Conservation (phyloP, 306 rosid species). For the Myrica gale region DNA sequence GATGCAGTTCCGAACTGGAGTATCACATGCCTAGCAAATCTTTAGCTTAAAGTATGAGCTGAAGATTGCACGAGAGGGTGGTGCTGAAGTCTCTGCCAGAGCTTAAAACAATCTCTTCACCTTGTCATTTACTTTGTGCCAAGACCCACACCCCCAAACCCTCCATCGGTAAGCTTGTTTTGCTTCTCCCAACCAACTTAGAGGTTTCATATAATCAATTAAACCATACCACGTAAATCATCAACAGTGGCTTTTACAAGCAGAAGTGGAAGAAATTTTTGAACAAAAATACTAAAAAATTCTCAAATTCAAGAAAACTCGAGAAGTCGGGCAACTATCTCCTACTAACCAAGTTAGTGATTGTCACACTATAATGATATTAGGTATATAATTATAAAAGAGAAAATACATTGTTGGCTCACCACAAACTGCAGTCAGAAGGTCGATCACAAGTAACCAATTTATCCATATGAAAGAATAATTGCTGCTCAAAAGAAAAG, state of each 20-base stretch:
- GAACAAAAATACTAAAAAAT: background rate
- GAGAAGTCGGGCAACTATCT: background rate
- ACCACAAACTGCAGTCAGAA: slow-evolving; percentile 71
- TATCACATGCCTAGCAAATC: background rate
- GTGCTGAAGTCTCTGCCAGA: slow-evolving; percentile 1
- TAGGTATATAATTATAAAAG: background rate
- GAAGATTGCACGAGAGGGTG: background rate
- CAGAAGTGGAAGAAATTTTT: slow-evolving; percentile 1
- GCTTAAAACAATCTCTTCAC: background rate
- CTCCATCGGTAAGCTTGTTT: background rate
- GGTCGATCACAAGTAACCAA: slow-evolving; percentile 69
- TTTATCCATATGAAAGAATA: slow-evolving; percentile 78
- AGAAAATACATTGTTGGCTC: slow-evolving; percentile 37
- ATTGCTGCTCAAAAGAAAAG: slow-evolving; percentile 53
- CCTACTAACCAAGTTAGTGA: background rate
- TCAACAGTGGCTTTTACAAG: background rate
- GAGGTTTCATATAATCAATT: background rate
- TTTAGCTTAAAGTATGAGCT: background rate
- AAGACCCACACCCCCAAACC: background rate
- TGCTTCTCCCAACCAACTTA: background rate
- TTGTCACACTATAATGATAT: background rate
- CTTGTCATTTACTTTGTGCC: background rate
- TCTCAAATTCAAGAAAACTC: background rate
- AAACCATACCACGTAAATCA: background rate
- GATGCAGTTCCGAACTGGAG: background rate